Conservation (phyloP, 352 stramenopile species). For the Phytophthora uliginosa region DNA sequence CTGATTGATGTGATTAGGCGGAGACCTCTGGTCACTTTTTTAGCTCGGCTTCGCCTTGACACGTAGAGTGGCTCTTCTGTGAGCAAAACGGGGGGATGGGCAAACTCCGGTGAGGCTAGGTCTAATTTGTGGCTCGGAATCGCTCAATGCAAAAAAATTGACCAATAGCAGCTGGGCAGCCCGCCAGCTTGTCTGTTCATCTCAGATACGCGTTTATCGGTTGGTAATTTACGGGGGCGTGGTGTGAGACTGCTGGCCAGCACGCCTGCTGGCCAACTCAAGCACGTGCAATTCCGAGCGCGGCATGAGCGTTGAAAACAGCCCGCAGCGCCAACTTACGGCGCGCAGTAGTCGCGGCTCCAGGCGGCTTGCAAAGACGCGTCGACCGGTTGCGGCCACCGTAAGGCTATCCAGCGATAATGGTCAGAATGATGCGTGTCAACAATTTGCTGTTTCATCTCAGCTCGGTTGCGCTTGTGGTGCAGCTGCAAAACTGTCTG, state of each 20-base stretch:
- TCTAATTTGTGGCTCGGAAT: constrained; percentile 41
- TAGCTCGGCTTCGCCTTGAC: constrained; percentile 36
- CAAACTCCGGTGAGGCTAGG: constrained; percentile 23
- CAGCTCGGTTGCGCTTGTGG: constrained; percentile 17
- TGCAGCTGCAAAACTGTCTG: constrained; percentile 16
- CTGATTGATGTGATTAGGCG: constrained; percentile 42
- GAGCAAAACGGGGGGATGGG: constrained; percentile 35
- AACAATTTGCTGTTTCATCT: constrained; percentile 21
- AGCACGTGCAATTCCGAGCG: background rate
- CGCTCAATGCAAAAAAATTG: constrained; percentile 27
- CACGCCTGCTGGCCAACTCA: constrained; percentile 19
- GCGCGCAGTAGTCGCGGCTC: constrained; percentile 17
- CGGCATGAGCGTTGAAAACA: constrained; percentile 31
- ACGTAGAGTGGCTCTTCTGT: constrained; percentile 25
- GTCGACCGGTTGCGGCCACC: constrained; percentile 19
- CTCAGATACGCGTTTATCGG: constrained; percentile 34
- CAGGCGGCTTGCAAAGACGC: constrained; percentile 25
- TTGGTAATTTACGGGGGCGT: constrained; percentile 39
- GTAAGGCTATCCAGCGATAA: constrained; percentile 22
- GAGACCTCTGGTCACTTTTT: constrained; percentile 31
- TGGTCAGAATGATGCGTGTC: constrained; percentile 24
- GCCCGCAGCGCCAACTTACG: constrained; percentile 22
- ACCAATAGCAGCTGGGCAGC: constrained; percentile 48
- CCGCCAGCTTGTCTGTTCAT: constrained; percentile 40
- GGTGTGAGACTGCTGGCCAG: constrained; percentile 3